Conservation (phyloP, 805 yeast genomes). For the Lachancea kluyveri region DNA sequence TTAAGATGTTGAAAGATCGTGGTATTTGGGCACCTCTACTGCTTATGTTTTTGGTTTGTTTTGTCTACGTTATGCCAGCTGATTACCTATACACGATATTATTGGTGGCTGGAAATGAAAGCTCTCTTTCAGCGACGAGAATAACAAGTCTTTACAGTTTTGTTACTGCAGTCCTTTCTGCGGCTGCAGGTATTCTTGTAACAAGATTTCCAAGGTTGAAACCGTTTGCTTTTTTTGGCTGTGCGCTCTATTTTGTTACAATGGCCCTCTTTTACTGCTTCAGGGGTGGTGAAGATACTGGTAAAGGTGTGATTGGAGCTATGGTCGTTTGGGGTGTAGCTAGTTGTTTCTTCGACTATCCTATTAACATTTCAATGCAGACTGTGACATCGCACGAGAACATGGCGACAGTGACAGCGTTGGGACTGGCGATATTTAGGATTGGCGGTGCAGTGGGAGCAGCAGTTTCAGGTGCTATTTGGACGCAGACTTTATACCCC, state of each 20-base stretch:
- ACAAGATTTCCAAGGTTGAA: slow-evolving; percentile 46
- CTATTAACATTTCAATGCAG: slow-evolving; percentile 56
- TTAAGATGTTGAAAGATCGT: slow-evolving; percentile 52
- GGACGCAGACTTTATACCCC: slow-evolving; percentile 55
- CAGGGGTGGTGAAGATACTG: slow-evolving; percentile 46
- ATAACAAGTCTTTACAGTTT: slow-evolving; percentile 57
- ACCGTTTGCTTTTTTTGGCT: slow-evolving; percentile 54
- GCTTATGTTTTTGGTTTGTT: slow-evolving; percentile 52
- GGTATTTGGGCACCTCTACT: slow-evolving; percentile 69
- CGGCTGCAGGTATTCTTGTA: slow-evolving; percentile 48
- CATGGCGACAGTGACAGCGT: slow-evolving; percentile 59
- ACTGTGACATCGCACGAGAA: slow-evolving; percentile 56
- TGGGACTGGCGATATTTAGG: slow-evolving; percentile 51
- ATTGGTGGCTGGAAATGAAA: slow-evolving; percentile 55
- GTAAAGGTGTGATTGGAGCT: slow-evolving; percentile 59
- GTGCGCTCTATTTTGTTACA: slow-evolving; percentile 50
- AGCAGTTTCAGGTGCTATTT: slow-evolving; percentile 65
- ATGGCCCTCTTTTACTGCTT: too few relatives aligned
- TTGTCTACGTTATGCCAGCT: slow-evolving; percentile 63
- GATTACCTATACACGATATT: slow-evolving; percentile 64
- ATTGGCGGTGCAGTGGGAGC: slow-evolving; percentile 64
- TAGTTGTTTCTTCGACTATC: slow-evolving; percentile 62
- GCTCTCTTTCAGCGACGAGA: slow-evolving; percentile 51
- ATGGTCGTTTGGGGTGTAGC: slow-evolving; percentile 60
- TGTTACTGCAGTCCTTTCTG: slow-evolving; percentile 55